Evolutionary conservation across 371 early-diverging fungal genomes (phyloP).

Genomic region (Batkoa obscura): DNA sequence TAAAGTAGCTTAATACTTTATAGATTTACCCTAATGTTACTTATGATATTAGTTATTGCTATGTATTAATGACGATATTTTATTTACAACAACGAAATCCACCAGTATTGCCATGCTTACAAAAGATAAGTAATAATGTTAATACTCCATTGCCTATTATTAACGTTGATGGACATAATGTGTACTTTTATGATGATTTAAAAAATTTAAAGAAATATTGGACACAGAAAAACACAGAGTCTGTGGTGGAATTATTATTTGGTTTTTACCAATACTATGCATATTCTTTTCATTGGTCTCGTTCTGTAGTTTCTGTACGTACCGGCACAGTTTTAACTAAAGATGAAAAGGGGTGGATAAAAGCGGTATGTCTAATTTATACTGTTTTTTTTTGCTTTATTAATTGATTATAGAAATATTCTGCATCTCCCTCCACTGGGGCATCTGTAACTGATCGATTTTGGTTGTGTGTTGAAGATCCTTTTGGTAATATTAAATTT

Average conservation of each 20-base stretch:
- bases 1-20: too few relatives aligned
- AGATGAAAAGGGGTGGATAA: constrained; percentile 54
- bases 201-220: constrained; percentile 31
- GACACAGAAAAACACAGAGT: constrained; percentile 29
- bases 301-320: constrained; percentile 54
- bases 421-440: constrained; percentile 1
- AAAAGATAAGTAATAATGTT: constrained; percentile 12
- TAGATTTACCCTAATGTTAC: not conserved
- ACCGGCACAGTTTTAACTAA: constrained; percentile 51
- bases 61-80: constrained; percentile 63
- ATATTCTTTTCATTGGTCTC: constrained; percentile 50
- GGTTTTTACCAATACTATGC: constrained; percentile 66
- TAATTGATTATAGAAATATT: not conserved
- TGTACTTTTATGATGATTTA: constrained; percentile 48
- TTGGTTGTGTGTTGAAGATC: constrained; percentile 7
- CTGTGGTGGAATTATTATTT: constrained; percentile 51
- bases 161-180: constrained; percentile 25
- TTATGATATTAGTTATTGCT: constrained; percentile 9
- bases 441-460: constrained; percentile 3
- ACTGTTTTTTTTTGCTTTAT: not conserved
- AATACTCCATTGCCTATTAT: not conserved
- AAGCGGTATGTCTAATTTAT: constrained; percentile 11
- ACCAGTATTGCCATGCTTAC: constrained; percentile 15
- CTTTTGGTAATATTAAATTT: constrained; percentile 4
- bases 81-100: constrained; percentile 25